Percentiles rank a stretch among this genome's conserved stretches.
phyloP scores from a whole-genome alignment of 768 basidiomycete genomes.

The Antrodiella citrinella region DNA sequence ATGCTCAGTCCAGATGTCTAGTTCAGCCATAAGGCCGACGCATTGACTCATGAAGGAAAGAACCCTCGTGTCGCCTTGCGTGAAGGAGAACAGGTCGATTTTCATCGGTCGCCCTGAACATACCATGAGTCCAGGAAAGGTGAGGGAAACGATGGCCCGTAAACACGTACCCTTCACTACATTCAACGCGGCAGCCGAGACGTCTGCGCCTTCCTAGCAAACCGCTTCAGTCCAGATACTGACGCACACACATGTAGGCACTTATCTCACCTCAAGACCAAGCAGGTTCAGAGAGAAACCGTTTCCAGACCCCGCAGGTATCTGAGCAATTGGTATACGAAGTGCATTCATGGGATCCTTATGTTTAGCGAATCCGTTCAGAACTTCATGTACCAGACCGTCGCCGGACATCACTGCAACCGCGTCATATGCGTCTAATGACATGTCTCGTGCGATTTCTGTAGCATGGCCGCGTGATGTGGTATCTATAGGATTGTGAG shows the following conservation, averaged over 20 bases:
- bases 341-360: slow-evolving; percentile 52
- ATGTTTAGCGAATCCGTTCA: slow-evolving; percentile 76
- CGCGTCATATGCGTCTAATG: slow-evolving; percentile 54
- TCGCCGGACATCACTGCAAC: slow-evolving; percentile 76
- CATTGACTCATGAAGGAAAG: slow-evolving; percentile 82
- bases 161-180: slow-evolving; percentile 81
- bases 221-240: background rate
- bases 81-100: slow-evolving; percentile 69
- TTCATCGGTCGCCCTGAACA: slow-evolving; percentile 59
- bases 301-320: slow-evolving; percentile 82
- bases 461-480: slow-evolving; percentile 54
- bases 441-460: slow-evolving; percentile 50
- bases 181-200: slow-evolving; percentile 67
- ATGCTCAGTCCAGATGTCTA: slow-evolving; percentile 79
- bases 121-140: background rate
- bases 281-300: slow-evolving; percentile 67
- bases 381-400: slow-evolving; percentile 73
- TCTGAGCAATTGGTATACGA: slow-evolving; percentile 60
- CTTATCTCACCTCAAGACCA: slow-evolving; percentile 49
- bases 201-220: slow-evolving; percentile 57
- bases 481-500: slow-evolving; percentile 40
- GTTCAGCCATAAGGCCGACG: slow-evolving; percentile 77
- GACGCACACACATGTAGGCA: background rate
- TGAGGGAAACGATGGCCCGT: background rate
- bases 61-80: slow-evolving; percentile 50